Evolutionary conservation across 345 rosid species (phyloP), one percentile per base, ranked within the genome.

Genomic region (Aethionema arabicum): DNA sequence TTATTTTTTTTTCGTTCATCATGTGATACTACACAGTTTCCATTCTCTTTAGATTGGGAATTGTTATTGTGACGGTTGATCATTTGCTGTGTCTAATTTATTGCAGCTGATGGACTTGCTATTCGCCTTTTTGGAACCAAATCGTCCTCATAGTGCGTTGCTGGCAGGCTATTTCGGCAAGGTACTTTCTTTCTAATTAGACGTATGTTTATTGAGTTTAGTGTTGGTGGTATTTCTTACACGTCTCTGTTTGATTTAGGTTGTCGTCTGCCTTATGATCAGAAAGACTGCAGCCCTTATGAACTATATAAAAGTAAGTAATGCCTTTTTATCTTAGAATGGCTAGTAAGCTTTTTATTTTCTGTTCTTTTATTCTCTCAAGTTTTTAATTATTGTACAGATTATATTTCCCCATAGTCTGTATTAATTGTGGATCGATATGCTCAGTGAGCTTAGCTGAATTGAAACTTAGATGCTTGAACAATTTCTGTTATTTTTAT

Each of bases 91-190:
- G 56, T 50, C 9, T 42, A 3, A 47, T 29, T 52, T 16, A 52
- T 61, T 74, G 72, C 81, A 92, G 98, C 72, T 92, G 57, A 90
- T 93, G 95, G 77, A 87, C 81, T 65, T 89, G 48, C 90, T 92
- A 41, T 89, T 93, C 80, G 66, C 90, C 61, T 90, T 90, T 77
- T 76, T 93, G 91, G 85, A 87, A 75, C 90, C 97, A 10, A 75
- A 78, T 52, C 91, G 85, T 68, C 75, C 81, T 70, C 97, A 90
- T 69, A 85, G 95, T 69, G 83, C 97, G 3, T 74, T 87, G 75
- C 77, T 87, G 66, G 99, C 99, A 43, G 97, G 99, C 61, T 93
- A 93, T 76, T 93, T 93, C 52, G 83, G 99, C 78, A 93, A 93
- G 90, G 99, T 93, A 57, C 65, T 15, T 52, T 38, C 46, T 54